Evolutionary conservation across 495 filamentous ascomycete species (phyloP), one percentile per base, ranked within the genome.

Genomic region (Evernia prunastri): DNA sequence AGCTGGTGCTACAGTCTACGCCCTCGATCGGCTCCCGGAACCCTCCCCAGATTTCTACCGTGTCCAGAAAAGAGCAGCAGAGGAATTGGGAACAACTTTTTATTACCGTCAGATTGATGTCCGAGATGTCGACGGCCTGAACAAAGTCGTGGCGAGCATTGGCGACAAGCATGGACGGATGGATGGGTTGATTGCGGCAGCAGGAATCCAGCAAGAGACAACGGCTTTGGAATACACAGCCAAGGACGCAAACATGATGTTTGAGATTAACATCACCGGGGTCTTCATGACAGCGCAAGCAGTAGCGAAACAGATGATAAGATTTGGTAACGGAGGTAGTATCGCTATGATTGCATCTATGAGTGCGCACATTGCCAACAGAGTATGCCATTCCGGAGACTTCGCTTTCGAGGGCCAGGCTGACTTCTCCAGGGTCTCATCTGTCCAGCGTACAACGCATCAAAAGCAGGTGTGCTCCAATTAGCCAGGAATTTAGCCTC

Each of bases 381-480:
- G 77, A 70, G 82, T 82, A 79, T 36, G 79, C 73, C 62, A 23
- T 31, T 12, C 17, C 5, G 12, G 18, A 29, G 29, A 17, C 12
- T n/a, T 31, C 17, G 56, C 11, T 39, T 18, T 57, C 15, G 43
- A 33, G 51, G 27, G 3, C 29, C 6, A 54, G 27, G 29, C 42
- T 64, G 51, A 67, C 29, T 27, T n/a, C 45, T 25, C 40, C 62
- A 89, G 87, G 85, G 87, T 58, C 80, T 86, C 40, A 86, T 85
- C 69, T 87, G 84, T 72, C 87, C 91, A 39, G 90, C 89, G 42
- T 96, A 96, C 78, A 96, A 96, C 71, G 87, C 91, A 58, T 91
- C 87, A 71, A 96, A 96, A 75, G 90, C 90, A 7, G 92, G 83
- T 17, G 90, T 96, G 8, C 70, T 96, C 73, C 92, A 96, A 71